phyloP scores from a whole-genome alignment of 2,329 filamentous ascomycete species.

The Domatiomyces globalis region DNA sequence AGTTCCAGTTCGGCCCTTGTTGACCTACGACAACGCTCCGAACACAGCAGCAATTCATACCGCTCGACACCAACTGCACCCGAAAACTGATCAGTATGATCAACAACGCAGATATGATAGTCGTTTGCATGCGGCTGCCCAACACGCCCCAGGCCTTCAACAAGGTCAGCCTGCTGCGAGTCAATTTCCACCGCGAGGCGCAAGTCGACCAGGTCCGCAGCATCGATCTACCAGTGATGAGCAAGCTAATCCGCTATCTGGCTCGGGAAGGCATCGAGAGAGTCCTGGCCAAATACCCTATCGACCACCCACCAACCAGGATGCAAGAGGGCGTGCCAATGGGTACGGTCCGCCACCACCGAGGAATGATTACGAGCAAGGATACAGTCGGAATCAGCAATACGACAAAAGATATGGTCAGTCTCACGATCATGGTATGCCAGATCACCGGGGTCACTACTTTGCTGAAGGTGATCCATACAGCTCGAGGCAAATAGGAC shows the following conservation, averaged over 20 bases:
- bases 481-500: not conserved
- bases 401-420: slow-evolving; percentile 15
- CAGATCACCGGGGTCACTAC: slow-evolving; percentile 8
- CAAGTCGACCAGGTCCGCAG: slow-evolving; percentile 7
- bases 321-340: not conserved
- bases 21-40: not conserved
- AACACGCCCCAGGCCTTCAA: not conserved
- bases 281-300: not conserved
- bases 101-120: slow-evolving; percentile 2
- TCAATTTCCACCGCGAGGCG: slow-evolving; percentile 14
- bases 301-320: not conserved
- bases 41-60: slow-evolving; percentile 2
- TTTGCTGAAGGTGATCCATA: not conserved
- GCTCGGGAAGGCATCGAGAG: not conserved
- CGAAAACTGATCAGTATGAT: slow-evolving; percentile 3
- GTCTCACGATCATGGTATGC: slow-evolving; percentile 5
- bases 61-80: not conserved
- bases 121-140: no score
- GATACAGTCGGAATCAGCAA: slow-evolving; percentile 2
- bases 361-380: slow-evolving; percentile 1
- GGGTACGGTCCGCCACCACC: not conserved
- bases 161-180: slow-evolving; percentile 3
- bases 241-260: not conserved
- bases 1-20: not conserved
- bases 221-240: not conserved